Percentiles rank a stretch among this genome's conserved stretches.
Conservation (phyloP, 495 filamentous ascomycete species). For the Coniosporium apollinis region DNA sequence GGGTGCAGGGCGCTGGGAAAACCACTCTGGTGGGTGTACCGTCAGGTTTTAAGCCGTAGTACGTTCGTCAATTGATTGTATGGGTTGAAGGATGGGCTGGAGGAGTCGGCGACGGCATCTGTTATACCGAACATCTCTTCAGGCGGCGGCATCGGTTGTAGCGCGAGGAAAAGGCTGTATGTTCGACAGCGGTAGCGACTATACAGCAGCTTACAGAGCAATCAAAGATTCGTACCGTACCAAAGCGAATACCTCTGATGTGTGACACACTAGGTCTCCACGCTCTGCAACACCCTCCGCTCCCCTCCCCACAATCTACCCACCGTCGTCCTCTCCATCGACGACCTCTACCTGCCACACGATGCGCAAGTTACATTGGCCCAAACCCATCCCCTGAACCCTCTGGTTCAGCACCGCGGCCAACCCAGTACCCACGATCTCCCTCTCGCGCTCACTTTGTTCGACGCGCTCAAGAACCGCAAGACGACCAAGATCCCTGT, state of each 20-base stretch:
- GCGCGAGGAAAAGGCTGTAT: too few relatives aligned
- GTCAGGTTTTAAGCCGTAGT: too few relatives aligned
- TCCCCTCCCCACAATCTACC: conserved; percentile 48
- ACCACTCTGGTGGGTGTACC: conserved; percentile 66
- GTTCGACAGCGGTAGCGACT: too few relatives aligned
- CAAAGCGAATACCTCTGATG: too few relatives aligned
- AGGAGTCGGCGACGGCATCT: too few relatives aligned
- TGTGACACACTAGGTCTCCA: too few relatives aligned
- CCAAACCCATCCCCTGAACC: conserved; percentile 46
- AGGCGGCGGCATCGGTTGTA: too few relatives aligned
- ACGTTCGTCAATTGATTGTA: too few relatives aligned
- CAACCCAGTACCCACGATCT: conserved; percentile 81
- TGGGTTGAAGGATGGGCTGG: too few relatives aligned
- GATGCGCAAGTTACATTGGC: conserved; percentile 54
- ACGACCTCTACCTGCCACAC: conserved; percentile 78
- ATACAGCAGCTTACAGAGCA: too few relatives aligned
- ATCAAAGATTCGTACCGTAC: too few relatives aligned
- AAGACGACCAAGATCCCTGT: conserved; percentile 44
- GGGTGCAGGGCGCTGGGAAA: conserved; percentile 80
- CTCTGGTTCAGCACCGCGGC: conserved; percentile 64
- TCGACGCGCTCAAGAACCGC: conserved; percentile 39
- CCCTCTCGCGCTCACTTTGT: conserved; percentile 40
- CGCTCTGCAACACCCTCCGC: conserved; percentile 47
- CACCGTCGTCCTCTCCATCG: conserved; percentile 68
- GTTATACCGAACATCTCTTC: too few relatives aligned